These are phyloP conservation scores for Gossypium thurberi DNA, from an alignment of 345 rosid genomes.

Conservation along the genomic window DNA sequence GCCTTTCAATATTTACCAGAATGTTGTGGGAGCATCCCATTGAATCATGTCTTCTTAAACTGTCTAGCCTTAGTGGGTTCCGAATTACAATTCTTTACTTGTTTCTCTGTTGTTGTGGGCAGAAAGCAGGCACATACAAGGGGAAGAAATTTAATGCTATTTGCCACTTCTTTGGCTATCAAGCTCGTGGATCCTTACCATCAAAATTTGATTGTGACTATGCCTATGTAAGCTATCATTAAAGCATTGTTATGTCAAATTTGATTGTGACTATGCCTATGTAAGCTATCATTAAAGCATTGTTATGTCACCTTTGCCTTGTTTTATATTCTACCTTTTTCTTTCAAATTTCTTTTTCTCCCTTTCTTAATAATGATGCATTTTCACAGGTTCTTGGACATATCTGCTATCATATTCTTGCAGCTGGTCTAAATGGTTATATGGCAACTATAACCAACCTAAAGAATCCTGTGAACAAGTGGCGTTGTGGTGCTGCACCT, in stretches of 20 bases:
- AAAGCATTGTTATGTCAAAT: constrained; percentile 25
- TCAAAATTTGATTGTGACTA: constrained; percentile 97
- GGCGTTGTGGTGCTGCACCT: constrained; percentile 99
- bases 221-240: constrained; percentile 62
- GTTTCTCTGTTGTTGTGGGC: neutral
- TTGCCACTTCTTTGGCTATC: constrained; percentile 98
- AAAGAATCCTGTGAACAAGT: constrained; percentile 83
- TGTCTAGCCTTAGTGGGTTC: neutral
- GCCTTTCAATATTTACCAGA: neutral
- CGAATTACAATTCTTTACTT: neutral
- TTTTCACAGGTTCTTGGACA: constrained; percentile 80
- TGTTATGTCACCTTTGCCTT: neutral
- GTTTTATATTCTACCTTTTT: neutral
- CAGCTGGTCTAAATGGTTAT: constrained; percentile 95
- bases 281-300: constrained; percentile 35
- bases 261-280: constrained; percentile 94
- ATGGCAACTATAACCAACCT: constrained; percentile 92
- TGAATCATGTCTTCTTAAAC: neutral
- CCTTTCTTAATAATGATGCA: neutral
- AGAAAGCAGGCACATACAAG: constrained; percentile 42
- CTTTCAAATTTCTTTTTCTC: neutral
- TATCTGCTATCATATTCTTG: constrained; percentile 80
- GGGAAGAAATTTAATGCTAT: constrained; percentile 96
- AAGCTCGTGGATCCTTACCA: constrained; percentile 98
- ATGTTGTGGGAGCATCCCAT: neutral